These are phyloP conservation scores for Asclepias syriaca DNA, from an alignment of 257 asterid genomes.

Conservation along the genomic window DNA sequence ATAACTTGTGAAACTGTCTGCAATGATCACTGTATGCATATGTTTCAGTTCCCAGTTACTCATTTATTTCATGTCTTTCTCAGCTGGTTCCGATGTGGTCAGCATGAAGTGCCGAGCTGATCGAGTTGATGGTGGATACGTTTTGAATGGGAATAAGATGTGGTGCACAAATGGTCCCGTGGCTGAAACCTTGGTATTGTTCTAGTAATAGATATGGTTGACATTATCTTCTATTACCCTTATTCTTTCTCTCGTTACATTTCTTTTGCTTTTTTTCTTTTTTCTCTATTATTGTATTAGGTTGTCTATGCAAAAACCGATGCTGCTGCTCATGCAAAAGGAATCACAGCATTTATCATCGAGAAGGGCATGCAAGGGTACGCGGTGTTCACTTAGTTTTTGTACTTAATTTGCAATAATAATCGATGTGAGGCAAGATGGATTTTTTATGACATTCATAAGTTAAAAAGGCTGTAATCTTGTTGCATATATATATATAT, in stretches of 20 bases:
- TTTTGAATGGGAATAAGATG: slow-evolving; percentile 96
- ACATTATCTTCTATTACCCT: neutral
- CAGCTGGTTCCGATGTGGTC: slow-evolving; percentile 98
- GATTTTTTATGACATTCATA: neutral
- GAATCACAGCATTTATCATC: slow-evolving; percentile 93
- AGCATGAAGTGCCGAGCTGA: slow-evolving; percentile 99
- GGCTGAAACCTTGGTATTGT: slow-evolving; percentile 81
- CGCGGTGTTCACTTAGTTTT: slow-evolving; percentile 24
- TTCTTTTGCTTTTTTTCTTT: neutral
- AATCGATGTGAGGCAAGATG: neutral
- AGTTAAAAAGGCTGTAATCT: neutral
- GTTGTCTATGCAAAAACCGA: slow-evolving; percentile 96
- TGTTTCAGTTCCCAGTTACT: neutral
- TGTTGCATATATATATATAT: neutral
- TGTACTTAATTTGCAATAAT: neutral
- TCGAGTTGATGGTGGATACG: slow-evolving; percentile 77
- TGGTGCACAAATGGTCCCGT: slow-evolving; percentile 99
- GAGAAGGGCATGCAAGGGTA: slow-evolving; percentile 99
- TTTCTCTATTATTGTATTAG: slow-evolving; percentile 37
- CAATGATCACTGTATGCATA: slow-evolving; percentile 3
- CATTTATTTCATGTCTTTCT: slow-evolving; percentile 14
- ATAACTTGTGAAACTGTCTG: slow-evolving; percentile 22
- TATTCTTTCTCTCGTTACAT: neutral
- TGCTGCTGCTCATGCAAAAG: slow-evolving; percentile 68
- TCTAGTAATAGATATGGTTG: neutral